These are phyloP conservation scores for Aurantiochytrium sp. DNA, from an alignment of 108 stramenopile species.

Conservation along the genomic window DNA sequence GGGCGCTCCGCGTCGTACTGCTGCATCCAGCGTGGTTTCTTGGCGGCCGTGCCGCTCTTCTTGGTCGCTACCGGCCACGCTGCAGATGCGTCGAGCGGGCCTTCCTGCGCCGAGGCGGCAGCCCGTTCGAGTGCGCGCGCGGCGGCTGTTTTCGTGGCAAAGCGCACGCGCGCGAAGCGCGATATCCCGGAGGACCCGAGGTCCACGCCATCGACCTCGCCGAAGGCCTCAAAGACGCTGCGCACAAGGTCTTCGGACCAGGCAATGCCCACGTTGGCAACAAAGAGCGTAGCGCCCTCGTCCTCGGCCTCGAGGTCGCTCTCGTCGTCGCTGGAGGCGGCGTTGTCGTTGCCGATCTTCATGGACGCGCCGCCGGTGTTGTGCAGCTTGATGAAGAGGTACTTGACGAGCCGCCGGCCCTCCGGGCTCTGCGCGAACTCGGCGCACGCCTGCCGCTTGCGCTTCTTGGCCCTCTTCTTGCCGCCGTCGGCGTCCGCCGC, in stretches of 20 bases:
- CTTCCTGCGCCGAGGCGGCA: neutral
- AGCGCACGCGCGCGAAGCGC: neutral
- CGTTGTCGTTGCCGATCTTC: neutral
- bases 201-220: neutral
- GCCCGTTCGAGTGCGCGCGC: neutral
- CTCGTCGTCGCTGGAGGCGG: neutral
- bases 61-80: neutral
- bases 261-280: neutral
- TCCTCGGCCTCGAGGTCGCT: neutral
- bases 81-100: neutral
- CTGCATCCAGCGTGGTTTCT: neutral
- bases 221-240: neutral
- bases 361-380: neutral
- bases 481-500: neutral
- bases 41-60: neutral
- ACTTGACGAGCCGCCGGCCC: neutral
- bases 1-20: neutral
- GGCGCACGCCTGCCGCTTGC: neutral
- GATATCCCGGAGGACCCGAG: neutral
- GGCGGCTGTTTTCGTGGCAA: neutral
- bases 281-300: slow-evolving; percentile 13
- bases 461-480: neutral
- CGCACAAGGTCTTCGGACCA: neutral
- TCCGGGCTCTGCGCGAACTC: neutral
- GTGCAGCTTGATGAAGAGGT: neutral